These are phyloP conservation scores for Dimocarpus longan DNA, from an alignment of 345 rosid genomes.

Conservation along the genomic window DNA sequence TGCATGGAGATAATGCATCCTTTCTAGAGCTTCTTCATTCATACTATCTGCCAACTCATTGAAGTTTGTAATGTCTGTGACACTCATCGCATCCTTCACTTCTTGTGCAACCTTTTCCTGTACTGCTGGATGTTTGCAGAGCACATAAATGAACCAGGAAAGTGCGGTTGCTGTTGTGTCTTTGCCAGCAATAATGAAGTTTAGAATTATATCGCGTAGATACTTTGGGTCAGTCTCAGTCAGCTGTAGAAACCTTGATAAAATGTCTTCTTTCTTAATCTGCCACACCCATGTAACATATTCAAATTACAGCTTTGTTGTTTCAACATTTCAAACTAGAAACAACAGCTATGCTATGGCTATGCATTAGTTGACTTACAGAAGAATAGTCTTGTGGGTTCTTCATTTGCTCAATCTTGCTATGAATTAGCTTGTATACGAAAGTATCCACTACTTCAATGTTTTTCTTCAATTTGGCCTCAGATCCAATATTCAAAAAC, in stretches of 20 bases:
- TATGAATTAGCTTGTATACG: conserved; percentile 52
- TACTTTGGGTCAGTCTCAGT: conserved; percentile 41
- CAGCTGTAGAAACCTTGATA: conserved; percentile 59
- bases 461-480: conserved; percentile 51
- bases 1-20: conserved; percentile 63
- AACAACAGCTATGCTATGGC: not conserved
- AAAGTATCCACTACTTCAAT: conserved; percentile 40
- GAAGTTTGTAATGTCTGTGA: conserved; percentile 16
- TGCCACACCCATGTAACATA: conserved; percentile 16
- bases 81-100: conserved; percentile 28
- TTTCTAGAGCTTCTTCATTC: conserved; percentile 45
- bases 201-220: conserved; percentile 57
- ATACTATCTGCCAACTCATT: conserved; percentile 35
- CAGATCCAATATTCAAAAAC: conserved; percentile 57
- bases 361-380: conserved; percentile 32
- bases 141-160: conserved; percentile 60
- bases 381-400: conserved; percentile 31
- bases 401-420: conserved; percentile 47
- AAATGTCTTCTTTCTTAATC: conserved; percentile 57
- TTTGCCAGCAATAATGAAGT: conserved; percentile 65
- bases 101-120: conserved; percentile 55
- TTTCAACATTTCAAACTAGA: not conserved
- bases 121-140: conserved; percentile 47
- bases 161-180: conserved; percentile 64
- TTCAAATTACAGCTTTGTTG: not conserved